Evolutionary conservation across 2,329 filamentous ascomycete species (phyloP).

Genomic region (Canariomyces notabilis): DNA sequence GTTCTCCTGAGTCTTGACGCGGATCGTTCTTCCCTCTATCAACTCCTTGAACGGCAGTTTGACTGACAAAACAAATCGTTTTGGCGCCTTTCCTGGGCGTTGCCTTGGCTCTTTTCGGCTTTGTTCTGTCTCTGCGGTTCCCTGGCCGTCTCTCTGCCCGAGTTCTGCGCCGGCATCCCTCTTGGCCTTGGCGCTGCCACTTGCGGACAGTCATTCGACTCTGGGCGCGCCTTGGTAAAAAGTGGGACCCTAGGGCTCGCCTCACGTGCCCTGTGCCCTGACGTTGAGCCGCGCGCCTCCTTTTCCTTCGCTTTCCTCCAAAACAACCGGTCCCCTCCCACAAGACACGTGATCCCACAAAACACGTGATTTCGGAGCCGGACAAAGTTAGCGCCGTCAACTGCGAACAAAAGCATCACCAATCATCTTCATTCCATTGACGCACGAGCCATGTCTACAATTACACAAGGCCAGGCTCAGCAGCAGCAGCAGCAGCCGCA

Average conservation of each 20-base stretch:
- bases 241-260: slow-evolving; percentile 18
- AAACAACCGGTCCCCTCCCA: neutral
- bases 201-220: slow-evolving; percentile 13
- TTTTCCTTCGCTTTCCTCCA: neutral
- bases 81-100: neutral
- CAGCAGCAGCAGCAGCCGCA: neutral
- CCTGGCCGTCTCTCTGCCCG: neutral
- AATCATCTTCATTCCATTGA: neutral
- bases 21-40: slow-evolving; percentile 22
- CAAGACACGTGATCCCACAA: neutral
- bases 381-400: slow-evolving; percentile 2
- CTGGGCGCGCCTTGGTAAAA: slow-evolving; percentile 21
- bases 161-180: slow-evolving; percentile 13
- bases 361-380: slow-evolving; percentile 13
- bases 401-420: neutral
- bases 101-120: neutral
- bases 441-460: slow-evolving; percentile 11
- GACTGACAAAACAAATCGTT: neutral
- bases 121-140: slow-evolving; percentile 3
- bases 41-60: neutral
- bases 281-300: neutral
- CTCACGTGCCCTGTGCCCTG: slow-evolving; percentile 9
- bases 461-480: neutral
- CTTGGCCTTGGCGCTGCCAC: slow-evolving; percentile 18
- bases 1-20: slow-evolving; percentile 17